Evolutionary conservation across 768 basidiomycete species (phyloP).

Genomic region (Sarcomyxa edulis): DNA sequence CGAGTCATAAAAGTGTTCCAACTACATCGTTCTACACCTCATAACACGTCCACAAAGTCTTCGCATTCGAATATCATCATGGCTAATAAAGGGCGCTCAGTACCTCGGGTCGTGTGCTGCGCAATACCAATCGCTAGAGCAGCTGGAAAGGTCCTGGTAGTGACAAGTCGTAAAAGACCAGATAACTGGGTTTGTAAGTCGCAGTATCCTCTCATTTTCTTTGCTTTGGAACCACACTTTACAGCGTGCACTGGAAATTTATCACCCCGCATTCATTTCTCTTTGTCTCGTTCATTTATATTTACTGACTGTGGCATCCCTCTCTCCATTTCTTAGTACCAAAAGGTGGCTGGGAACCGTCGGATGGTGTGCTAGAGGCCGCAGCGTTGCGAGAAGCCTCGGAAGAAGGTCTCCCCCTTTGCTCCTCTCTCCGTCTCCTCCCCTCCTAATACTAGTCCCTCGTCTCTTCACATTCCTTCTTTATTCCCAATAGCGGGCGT

Average conservation of each 20-base stretch:
- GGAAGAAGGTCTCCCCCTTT: slow-evolving; percentile 94
- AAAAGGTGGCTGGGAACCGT: slow-evolving; percentile 89
- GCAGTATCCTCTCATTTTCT: slow-evolving; percentile 8
- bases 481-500: slow-evolving; percentile 65
- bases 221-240: slow-evolving; percentile 4
- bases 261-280: slow-evolving; percentile 9
- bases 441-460: slow-evolving; percentile 18
- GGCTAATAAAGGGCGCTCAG: slow-evolving; percentile 70
- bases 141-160: slow-evolving; percentile 73
- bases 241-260: background rate
- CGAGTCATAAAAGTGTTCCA: no score
- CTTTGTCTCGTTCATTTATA: slow-evolving; percentile 1
- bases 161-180: slow-evolving; percentile 80
- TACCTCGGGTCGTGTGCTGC: slow-evolving; percentile 85
- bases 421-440: slow-evolving; percentile 33
- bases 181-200: slow-evolving; percentile 87
- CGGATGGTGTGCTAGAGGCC: slow-evolving; percentile 77
- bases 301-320: slow-evolving; percentile 8
- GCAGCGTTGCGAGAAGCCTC: slow-evolving; percentile 89
- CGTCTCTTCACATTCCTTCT: slow-evolving; percentile 16
- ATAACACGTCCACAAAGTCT: no score
- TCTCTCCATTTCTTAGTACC: slow-evolving; percentile 49
- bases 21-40: no score
- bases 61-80: slow-evolving; percentile 22
- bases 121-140: slow-evolving; percentile 79